These are phyloP conservation scores for Solanum etuberosum DNA, from an alignment of 257 asterid genomes.

Conservation along the genomic window DNA sequence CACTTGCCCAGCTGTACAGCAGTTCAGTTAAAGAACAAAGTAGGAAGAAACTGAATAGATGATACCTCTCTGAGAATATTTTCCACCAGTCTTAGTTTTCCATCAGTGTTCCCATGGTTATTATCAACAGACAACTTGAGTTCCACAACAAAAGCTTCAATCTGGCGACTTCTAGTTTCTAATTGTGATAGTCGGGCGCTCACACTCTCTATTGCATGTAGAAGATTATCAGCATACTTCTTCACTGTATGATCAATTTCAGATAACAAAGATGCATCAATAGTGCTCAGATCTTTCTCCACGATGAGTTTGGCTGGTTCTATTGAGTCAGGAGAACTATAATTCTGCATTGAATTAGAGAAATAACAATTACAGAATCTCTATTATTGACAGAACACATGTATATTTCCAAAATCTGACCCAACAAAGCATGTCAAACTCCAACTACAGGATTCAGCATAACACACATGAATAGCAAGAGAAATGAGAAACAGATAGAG, in stretches of 20 bases:
- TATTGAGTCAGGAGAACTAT: slow-evolving; percentile 43
- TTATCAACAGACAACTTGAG: slow-evolving; percentile 60
- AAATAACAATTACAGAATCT: not conserved
- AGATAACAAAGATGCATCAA: slow-evolving; percentile 38
- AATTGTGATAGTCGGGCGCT: slow-evolving; percentile 73
- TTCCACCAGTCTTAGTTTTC: slow-evolving; percentile 65
- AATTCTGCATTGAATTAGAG: slow-evolving; percentile 30
- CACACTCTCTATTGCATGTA: slow-evolving; percentile 62
- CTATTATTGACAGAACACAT: not conserved
- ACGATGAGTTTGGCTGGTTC: slow-evolving; percentile 47
- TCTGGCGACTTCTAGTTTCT: slow-evolving; percentile 63
- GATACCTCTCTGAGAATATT: slow-evolving; percentile 79
- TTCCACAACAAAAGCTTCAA: slow-evolving; percentile 74
- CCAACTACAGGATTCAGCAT: not conserved
- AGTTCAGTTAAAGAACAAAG: not conserved
- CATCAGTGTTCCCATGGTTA: slow-evolving; percentile 62
- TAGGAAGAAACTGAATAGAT: not conserved
- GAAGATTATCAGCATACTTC: slow-evolving; percentile 64
- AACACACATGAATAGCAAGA: not conserved
- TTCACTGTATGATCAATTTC: slow-evolving; percentile 77
- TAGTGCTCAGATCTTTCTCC: slow-evolving; percentile 45
- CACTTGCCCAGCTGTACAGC: not conserved
- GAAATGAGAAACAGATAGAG: not conserved
- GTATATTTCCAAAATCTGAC: not conserved
- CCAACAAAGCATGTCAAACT: not conserved